Percentiles rank a stretch among this genome's conserved stretches.
Evolutionary conservation across 306 rosid species (phyloP).

Genomic region (Abrus precatorius): DNA sequence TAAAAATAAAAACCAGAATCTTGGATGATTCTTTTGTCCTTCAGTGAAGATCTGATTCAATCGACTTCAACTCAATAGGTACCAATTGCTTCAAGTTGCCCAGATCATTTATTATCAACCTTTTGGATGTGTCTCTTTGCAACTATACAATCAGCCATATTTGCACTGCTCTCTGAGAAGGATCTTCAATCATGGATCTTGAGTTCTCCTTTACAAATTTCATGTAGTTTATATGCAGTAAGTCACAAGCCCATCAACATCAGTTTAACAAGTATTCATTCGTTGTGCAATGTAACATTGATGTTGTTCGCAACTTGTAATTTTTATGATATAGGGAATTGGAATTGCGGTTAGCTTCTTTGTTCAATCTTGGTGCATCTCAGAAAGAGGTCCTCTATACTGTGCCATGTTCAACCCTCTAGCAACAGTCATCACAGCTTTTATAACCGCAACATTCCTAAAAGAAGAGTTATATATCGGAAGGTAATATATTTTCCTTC

Average conservation of each 20-base stretch:
- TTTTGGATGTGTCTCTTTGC: slow-evolving; percentile 75
- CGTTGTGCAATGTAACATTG: background rate
- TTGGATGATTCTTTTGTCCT: background rate
- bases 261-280: background rate
- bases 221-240: slow-evolving; percentile 74
- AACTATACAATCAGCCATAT: slow-evolving; percentile 55
- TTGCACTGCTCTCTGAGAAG: slow-evolving; percentile 57
- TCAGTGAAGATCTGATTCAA: slow-evolving; percentile 29
- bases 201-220: slow-evolving; percentile 57
- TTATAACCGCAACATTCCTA: slow-evolving; percentile 57
- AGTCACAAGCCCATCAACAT: slow-evolving; percentile 37
- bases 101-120: slow-evolving; percentile 66
- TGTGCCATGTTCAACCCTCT: slow-evolving; percentile 77
- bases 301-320: background rate
- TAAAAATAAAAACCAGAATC: slow-evolving; percentile 36
- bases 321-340: slow-evolving; percentile 61
- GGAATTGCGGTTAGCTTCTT: slow-evolving; percentile 65
- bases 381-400: slow-evolving; percentile 72
- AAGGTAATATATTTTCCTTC: slow-evolving; percentile 54
- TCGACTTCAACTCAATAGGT: slow-evolving; percentile 54
- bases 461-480: slow-evolving; percentile 67
- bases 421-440: slow-evolving; percentile 71
- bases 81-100: slow-evolving; percentile 67
- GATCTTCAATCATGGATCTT: slow-evolving; percentile 59
- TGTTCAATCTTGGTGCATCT: slow-evolving; percentile 74